These are phyloP conservation scores for button mushroom (Agaricus bisporus) DNA, from an alignment of 768 basidiomycete genomes.

Conservation along the genomic window DNA sequence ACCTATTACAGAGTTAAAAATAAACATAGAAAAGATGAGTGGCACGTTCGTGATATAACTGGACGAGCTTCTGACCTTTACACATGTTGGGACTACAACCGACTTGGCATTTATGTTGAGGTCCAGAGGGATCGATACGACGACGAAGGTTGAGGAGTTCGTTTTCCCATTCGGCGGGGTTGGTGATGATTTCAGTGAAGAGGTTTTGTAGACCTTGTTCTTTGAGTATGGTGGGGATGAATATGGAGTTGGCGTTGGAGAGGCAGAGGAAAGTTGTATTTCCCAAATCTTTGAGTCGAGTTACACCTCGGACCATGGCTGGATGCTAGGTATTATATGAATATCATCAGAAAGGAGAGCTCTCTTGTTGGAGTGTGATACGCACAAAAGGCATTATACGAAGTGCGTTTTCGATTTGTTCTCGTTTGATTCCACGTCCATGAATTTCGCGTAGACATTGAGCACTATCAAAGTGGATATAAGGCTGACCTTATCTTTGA, in stretches of 20 bases:
- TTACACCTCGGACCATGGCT: conserved; percentile 91
- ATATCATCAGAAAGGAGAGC: neutral
- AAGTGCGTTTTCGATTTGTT: conserved; percentile 75
- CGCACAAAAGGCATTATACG: conserved; percentile 83
- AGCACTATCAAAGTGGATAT: conserved; percentile 34
- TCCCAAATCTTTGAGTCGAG: conserved; percentile 56
- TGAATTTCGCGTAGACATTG: conserved; percentile 67
- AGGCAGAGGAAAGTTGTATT: conserved; percentile 84
- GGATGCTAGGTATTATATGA: conserved; percentile 67
- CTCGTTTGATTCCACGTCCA: conserved; percentile 56
- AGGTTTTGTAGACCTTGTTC: conserved; percentile 65
- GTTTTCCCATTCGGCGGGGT: conserved; percentile 80
- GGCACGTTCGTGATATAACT: no score
- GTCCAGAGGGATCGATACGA: conserved; percentile 66
- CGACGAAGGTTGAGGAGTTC: conserved; percentile 73
- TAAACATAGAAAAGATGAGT: no score
- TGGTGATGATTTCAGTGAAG: conserved; percentile 86
- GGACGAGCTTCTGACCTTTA: conserved; percentile 54
- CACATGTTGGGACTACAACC: conserved; percentile 98
- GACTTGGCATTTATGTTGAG: conserved; percentile 77
- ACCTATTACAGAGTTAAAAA: conserved; percentile 45
- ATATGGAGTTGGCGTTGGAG: conserved; percentile 91
- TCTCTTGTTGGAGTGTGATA: neutral
- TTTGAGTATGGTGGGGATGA: conserved; percentile 87
- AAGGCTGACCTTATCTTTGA: neutral